Percentiles rank a stretch among this genome's conserved stretches.
phyloP scores from a whole-genome alignment of 2,329 filamentous ascomycete species.

The Cercospora beticola region DNA sequence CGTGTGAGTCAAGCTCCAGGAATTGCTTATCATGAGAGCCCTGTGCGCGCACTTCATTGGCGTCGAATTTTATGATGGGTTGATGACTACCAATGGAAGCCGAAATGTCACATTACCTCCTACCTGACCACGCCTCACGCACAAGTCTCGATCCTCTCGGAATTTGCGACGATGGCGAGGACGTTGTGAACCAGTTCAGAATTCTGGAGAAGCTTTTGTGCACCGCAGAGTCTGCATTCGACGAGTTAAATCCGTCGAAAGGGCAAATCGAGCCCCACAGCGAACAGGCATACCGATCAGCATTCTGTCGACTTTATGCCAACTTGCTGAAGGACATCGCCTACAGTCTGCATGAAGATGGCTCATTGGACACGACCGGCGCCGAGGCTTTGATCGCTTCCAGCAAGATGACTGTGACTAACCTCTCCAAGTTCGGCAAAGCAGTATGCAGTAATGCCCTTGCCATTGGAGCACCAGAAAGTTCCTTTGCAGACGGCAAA shows the following conservation, averaged over 20 bases:
- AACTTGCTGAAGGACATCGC: slow-evolving; percentile 15
- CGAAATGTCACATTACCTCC: neutral
- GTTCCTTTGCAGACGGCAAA: neutral
- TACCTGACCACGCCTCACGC: slow-evolving; percentile 11
- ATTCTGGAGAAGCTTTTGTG: neutral
- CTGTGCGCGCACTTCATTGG: neutral
- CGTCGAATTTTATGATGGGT: neutral
- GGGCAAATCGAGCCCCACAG: neutral
- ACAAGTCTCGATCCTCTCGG: slow-evolving; percentile 16
- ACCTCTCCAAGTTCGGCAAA: neutral
- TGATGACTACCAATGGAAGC: neutral
- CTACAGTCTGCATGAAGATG: slow-evolving; percentile 17
- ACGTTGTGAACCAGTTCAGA: neutral
- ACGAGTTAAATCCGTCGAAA: neutral
- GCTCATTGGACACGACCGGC: neutral
- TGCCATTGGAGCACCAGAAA: neutral
- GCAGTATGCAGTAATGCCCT: neutral
- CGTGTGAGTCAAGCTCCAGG: neutral
- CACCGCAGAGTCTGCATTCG: neutral
- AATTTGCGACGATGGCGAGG: slow-evolving; percentile 10
- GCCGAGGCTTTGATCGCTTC: neutral
- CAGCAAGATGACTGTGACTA: neutral
- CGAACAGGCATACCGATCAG: neutral
- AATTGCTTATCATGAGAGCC: neutral
- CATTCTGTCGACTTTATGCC: slow-evolving; percentile 2